Percentiles rank a stretch among this genome's conserved stretches.
Evolutionary conservation across 192 early-diverging fungal species (phyloP).

Genomic region (Spizellomyces sp.): DNA sequence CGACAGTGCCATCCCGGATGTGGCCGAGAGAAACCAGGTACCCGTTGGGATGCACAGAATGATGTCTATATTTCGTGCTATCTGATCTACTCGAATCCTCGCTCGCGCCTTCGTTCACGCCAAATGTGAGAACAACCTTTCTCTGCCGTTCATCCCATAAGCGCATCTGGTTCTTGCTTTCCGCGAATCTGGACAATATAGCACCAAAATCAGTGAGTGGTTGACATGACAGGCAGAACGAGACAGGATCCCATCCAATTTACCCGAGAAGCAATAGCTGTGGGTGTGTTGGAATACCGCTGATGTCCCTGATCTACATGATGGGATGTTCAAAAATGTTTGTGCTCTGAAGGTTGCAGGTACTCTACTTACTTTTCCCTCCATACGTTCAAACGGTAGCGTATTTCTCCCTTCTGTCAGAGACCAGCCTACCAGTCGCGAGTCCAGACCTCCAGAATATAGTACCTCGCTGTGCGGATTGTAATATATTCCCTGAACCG

Average conservation of each 20-base stretch:
- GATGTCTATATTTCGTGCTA: slow-evolving; percentile 20
- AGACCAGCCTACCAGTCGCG: slow-evolving; percentile 22
- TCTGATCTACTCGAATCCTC: background rate
- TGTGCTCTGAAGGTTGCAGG: no score
- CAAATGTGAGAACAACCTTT: slow-evolving; percentile 17
- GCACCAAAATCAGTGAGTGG: no score
- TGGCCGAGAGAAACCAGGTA: slow-evolving; percentile 25
- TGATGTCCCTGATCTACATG: slow-evolving; percentile 11
- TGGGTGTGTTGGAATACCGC: slow-evolving; percentile 13
- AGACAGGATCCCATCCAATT: no score
- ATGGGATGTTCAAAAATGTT: no score
- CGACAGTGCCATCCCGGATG: slow-evolving; percentile 6
- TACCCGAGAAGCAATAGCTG: slow-evolving; percentile 24
- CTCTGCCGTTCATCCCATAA: slow-evolving; percentile 19
- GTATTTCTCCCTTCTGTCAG: slow-evolving; percentile 3
- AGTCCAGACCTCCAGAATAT: slow-evolving; percentile 19
- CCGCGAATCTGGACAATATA: slow-evolving; percentile 1
- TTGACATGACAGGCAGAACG: no score
- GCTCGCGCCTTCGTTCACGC: background rate
- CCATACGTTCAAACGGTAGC: slow-evolving; percentile 5
- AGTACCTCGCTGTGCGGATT: slow-evolving; percentile 16
- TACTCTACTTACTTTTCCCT: slow-evolving; percentile 1
- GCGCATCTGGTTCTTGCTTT: slow-evolving; percentile 9
- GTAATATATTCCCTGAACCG: slow-evolving; percentile 11
- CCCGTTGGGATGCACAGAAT: slow-evolving; percentile 13